Evolutionary conservation across 2,329 filamentous ascomycete genomes (phyloP).

Genomic region (Sordariomycetes sp.): DNA sequence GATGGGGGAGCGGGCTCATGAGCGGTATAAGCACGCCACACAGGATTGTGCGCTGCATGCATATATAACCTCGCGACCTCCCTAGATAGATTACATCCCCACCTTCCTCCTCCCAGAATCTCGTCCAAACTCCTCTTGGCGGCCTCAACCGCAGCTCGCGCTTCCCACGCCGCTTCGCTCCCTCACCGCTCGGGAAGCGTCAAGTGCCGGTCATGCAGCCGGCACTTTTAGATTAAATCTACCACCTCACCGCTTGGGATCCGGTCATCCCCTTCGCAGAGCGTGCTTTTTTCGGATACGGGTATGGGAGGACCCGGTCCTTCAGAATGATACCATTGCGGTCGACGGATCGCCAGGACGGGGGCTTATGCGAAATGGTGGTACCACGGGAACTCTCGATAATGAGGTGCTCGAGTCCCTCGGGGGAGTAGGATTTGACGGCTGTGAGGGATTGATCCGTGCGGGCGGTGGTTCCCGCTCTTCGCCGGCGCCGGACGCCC

Average conservation of each 20-base stretch:
- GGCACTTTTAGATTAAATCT: background rate
- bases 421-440: too few relatives aligned
- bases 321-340: too few relatives aligned
- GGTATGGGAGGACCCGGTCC: background rate
- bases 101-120: background rate
- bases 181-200: background rate
- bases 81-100: background rate
- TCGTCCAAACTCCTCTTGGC: background rate
- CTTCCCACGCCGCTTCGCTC: background rate
- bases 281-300: background rate
- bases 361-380: too few relatives aligned
- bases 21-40: background rate
- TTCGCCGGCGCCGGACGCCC: too few relatives aligned
- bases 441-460: too few relatives aligned
- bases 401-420: too few relatives aligned
- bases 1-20: background rate
- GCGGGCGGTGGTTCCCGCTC: too few relatives aligned
- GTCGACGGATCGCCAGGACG: too few relatives aligned
- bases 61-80: background rate
- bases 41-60: background rate
- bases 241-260: background rate
- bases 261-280: background rate
- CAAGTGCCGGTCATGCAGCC: conserved; percentile 4
- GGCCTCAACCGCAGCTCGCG: too few relatives aligned
- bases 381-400: too few relatives aligned